phyloP scores from a whole-genome alignment of 768 basidiomycete species.

The Phlebiopsis flavidoalba region DNA sequence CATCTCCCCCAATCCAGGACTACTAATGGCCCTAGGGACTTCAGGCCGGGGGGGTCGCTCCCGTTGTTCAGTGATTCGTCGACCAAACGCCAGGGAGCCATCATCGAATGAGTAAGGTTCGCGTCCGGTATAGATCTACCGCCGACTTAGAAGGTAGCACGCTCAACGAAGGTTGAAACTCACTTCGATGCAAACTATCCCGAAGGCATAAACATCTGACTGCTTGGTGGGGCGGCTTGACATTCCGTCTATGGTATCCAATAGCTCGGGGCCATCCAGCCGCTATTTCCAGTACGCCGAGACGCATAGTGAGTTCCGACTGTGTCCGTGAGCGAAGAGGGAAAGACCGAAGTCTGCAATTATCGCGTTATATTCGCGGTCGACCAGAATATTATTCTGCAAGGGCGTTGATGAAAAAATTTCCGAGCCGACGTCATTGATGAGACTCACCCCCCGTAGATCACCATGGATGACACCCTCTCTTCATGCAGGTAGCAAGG shows the following conservation, averaged over 20 bases:
- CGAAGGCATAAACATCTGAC: background rate
- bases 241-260: background rate
- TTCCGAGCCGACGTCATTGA: background rate
- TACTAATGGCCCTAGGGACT: too few relatives aligned
- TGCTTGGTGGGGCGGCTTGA: background rate
- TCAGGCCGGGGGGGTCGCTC: background rate
- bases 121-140: background rate
- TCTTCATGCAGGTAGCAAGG: background rate
- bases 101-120: background rate
- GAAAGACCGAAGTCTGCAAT: conserved; percentile 1
- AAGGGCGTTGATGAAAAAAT: background rate
- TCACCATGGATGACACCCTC: background rate
- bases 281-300: background rate
- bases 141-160: too few relatives aligned
- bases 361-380: background rate
- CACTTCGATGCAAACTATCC: background rate
- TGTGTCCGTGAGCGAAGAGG: background rate
- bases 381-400: background rate
- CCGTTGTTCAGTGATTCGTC: background rate
- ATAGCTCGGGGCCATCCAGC: conserved; percentile 3
- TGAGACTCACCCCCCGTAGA: background rate
- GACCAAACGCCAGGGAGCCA: background rate
- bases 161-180: too few relatives aligned
- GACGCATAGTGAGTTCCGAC: background rate
- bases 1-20: too few relatives aligned